phyloP scores from a whole-genome alignment of 768 basidiomycete species.

The Mycena chlorophos region DNA sequence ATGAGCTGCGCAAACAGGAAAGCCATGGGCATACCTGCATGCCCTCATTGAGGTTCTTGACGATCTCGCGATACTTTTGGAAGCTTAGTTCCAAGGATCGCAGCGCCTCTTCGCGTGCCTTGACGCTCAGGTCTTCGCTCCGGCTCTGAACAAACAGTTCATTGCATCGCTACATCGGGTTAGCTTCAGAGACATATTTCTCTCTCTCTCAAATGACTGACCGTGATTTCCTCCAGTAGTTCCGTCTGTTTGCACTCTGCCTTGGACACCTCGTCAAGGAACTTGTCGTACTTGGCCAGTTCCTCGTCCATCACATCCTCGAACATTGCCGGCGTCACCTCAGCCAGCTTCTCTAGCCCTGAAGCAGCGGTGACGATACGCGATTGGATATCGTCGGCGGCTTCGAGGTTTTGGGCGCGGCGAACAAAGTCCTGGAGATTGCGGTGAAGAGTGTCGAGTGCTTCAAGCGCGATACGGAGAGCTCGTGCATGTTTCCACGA shows the following conservation, averaged over 20 bases:
- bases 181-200: constrained; percentile 1
- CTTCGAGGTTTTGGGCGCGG: constrained; percentile 60
- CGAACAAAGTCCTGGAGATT: constrained; percentile 62
- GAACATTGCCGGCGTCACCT: constrained; percentile 85
- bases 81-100: constrained; percentile 84
- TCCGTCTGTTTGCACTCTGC: constrained; percentile 62
- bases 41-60: constrained; percentile 84
- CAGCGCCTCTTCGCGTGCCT: constrained; percentile 78
- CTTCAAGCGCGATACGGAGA: constrained; percentile 73
- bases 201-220: constrained; percentile 30
- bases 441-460: constrained; percentile 70
- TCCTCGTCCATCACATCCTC: constrained; percentile 80
- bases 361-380: constrained; percentile 67
- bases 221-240: constrained; percentile 69
- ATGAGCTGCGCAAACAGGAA: background rate
- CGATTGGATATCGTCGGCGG: constrained; percentile 71
- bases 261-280: constrained; percentile 57
- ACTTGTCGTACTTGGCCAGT: constrained; percentile 78
- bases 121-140: constrained; percentile 73
- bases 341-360: constrained; percentile 62
- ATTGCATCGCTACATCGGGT: constrained; percentile 59
- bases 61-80: constrained; percentile 85
- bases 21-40: constrained; percentile 54
- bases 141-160: constrained; percentile 73
- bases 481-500: constrained; percentile 68